Evolutionary conservation across 345 rosid species (phyloP), one percentile per base, ranked within the genome.

Genomic region (Boechera divaricarpa): DNA sequence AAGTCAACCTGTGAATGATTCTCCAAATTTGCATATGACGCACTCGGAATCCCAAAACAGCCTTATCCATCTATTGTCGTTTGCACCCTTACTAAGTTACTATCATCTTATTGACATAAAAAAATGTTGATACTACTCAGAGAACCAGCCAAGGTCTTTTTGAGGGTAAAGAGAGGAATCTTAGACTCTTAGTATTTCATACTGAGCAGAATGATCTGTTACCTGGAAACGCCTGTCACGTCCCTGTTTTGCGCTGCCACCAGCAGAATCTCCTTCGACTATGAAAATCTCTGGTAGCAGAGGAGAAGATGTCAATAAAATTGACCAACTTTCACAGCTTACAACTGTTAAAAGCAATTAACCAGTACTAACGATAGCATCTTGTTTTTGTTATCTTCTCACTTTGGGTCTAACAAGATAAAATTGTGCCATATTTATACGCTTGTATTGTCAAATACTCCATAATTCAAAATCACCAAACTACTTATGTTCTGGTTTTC

Each of bases 191-290:
- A 72, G 7, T 60, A 10, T 53, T 53, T 5, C 13, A 41, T 11
- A 31, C 39, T 63, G 60, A 47, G 61, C 59, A 36, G 6, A 44
- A 47, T 35, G 36, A 12, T 33, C 13, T 51, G 2, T 44, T 41
- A 92, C 99, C 91, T 95, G 99, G 82, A 92, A 92, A 52, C 96
- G 91, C 78, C 99, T 87, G 84, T 95, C 98, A 67, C 98, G 98
- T 38, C 99, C 99, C 77, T 92, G 99, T 86, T 95, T 95, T 49
- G 99, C 99, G 78, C 99, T 95, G 73, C 98, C 98, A 52, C 99
- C 99, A 51, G 98, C 99, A 11, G 98, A 95, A 84, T 95, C 98
- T 58, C 99, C 99, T 84, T 95, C 99, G 52, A 95, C 99, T 67
- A 95, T 95, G 80, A 95, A 92, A 74, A 92, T 95, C 82, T 95